These are phyloP conservation scores for Funneliformis caledonium DNA, from an alignment of 371 early-diverging fungal genomes.

Conservation along the genomic window DNA sequence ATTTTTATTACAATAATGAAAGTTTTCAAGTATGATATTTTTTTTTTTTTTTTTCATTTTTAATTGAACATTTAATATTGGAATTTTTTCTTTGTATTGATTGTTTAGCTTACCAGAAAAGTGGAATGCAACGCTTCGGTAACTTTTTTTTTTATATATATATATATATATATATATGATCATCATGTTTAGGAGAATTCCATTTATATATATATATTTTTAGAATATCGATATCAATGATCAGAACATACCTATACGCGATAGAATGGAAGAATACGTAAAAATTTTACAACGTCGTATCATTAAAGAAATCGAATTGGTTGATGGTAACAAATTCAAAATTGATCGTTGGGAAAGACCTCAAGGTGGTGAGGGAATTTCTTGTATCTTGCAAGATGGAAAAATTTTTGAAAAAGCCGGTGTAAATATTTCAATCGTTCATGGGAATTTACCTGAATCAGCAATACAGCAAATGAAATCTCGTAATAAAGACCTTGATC, in stretches of 20 bases:
- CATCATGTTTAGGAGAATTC: not conserved
- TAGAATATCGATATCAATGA: not conserved
- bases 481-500: conserved; percentile 65
- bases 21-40: not conserved
- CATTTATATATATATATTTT: not conserved
- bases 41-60: not conserved
- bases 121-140: not conserved
- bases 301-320: conserved; percentile 58
- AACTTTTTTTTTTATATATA: not conserved
- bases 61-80: not conserved
- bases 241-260: not conserved
- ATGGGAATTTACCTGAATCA: conserved; percentile 74
- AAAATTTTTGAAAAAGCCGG: conserved; percentile 96
- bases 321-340: conserved; percentile 72
- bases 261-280: conserved; percentile 62
- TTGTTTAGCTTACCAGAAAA: not conserved
- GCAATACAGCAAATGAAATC: conserved; percentile 80
- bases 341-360: conserved; percentile 81
- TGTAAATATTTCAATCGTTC: conserved; percentile 81
- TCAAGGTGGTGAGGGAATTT: conserved; percentile 87
- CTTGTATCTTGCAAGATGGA: conserved; percentile 91
- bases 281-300: conserved; percentile 77
- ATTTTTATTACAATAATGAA: not conserved
- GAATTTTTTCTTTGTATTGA: no score
- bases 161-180: not conserved